Conservation (phyloP, 805 yeast genomes). For the Peterozyma toletana region DNA sequence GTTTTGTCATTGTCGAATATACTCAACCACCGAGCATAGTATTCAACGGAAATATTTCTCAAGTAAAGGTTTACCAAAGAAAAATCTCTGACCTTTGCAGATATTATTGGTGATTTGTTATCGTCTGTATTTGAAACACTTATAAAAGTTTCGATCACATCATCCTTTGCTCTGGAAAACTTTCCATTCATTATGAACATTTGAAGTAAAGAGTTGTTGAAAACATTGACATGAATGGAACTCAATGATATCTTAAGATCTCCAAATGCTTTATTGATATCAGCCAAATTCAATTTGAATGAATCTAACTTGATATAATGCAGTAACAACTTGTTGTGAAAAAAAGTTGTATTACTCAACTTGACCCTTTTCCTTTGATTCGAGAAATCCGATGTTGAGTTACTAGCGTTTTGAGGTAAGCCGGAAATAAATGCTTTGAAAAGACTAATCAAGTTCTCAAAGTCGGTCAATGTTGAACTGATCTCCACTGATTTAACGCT, state of each 20-base stretch:
- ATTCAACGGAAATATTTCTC: slow-evolving; percentile 43
- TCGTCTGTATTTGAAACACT: slow-evolving; percentile 25
- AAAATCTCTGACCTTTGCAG: slow-evolving; percentile 26
- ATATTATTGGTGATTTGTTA: slow-evolving; percentile 30
- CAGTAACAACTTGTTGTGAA: slow-evolving; percentile 11
- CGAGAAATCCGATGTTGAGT: too few relatives aligned
- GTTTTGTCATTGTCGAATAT: slow-evolving; percentile 24
- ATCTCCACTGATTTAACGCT: slow-evolving; percentile 20
- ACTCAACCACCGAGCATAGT: slow-evolving; percentile 53
- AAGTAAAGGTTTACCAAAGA: slow-evolving; percentile 34
- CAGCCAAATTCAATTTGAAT: slow-evolving; percentile 9
- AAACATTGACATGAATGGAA: slow-evolving; percentile 12
- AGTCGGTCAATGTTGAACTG: slow-evolving; percentile 17
- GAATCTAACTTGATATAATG: slow-evolving; percentile 11
- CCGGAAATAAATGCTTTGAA: slow-evolving; percentile 4
- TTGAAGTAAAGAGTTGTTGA: slow-evolving; percentile 11
- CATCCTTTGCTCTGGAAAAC: slow-evolving; percentile 6
- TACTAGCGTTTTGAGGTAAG: neutral
- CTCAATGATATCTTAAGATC: slow-evolving; percentile 14
- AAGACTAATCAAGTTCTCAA: slow-evolving; percentile 17
- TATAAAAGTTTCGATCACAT: slow-evolving; percentile 21
- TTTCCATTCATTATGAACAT: slow-evolving; percentile 9
- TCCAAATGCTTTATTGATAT: slow-evolving; percentile 25
- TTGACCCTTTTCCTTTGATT: slow-evolving; percentile 11
- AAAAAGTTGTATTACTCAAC: slow-evolving; percentile 18